Evolutionary conservation across 768 basidiomycete genomes (phyloP).

Genomic region (Rhodocollybia butyracea): DNA sequence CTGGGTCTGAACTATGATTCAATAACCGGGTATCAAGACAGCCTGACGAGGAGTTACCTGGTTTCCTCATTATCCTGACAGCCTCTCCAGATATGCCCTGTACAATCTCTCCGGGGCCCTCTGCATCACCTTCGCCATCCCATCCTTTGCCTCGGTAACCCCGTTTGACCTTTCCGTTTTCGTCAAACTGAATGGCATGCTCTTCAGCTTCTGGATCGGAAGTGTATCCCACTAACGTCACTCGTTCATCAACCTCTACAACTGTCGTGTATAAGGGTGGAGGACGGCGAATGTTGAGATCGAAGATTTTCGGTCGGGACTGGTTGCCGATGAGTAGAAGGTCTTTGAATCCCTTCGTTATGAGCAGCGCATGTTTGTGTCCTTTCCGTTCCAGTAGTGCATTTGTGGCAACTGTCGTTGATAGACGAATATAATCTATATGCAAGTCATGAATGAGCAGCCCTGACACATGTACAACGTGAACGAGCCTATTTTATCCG

Average conservation of each 20-base stretch:
- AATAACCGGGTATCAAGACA: not conserved
- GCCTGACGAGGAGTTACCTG: too few relatives aligned
- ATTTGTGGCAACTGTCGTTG: conserved; percentile 95
- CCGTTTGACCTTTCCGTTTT: conserved; percentile 59
- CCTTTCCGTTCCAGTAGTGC: conserved; percentile 94
- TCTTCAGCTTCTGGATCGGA: conserved; percentile 81
- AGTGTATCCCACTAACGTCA: conserved; percentile 91
- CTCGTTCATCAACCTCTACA: conserved; percentile 83
- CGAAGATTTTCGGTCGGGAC: conserved; percentile 91
- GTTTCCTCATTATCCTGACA: conserved; percentile 74
- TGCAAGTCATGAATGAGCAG: not conserved
- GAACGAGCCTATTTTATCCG: conserved; percentile 72
- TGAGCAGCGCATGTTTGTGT: conserved; percentile 84
- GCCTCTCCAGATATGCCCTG: conserved; percentile 86
- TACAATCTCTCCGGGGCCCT: conserved; percentile 80
- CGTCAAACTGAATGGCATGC: conserved; percentile 74
- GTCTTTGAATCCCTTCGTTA: conserved; percentile 90
- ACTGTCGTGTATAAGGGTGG: conserved; percentile 75
- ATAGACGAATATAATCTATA: conserved; percentile 85
- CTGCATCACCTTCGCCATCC: conserved; percentile 66
- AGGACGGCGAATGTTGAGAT: conserved; percentile 83
- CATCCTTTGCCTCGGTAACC: conserved; percentile 78
- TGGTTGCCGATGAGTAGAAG: conserved; percentile 93
- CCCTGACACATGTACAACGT: not conserved
- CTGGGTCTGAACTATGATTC: conserved; percentile 42